phyloP scores from a whole-genome alignment of 768 basidiomycete species.

The Lanmaoa rubissima region DNA sequence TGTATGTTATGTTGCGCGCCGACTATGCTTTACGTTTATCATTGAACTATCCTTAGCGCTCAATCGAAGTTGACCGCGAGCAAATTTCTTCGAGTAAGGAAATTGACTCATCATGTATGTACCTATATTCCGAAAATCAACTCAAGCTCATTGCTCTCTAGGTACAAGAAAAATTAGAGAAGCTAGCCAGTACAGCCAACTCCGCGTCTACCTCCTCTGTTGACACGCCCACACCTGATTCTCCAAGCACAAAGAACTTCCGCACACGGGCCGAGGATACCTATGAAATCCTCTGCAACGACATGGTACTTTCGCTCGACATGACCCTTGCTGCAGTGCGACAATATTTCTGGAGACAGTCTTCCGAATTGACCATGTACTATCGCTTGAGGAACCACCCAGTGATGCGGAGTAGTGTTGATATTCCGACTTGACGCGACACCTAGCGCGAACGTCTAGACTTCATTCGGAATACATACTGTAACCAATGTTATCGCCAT shows the following conservation, averaged over 20 bases:
- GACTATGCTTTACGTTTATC: neutral
- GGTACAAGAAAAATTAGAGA: conserved; percentile 85
- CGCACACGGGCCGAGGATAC: conserved; percentile 55
- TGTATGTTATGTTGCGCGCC: conserved; percentile 49
- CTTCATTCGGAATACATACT: neutral
- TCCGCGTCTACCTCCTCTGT: conserved; percentile 31
- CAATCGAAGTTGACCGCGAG: conserved; percentile 89
- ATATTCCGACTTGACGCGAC: neutral
- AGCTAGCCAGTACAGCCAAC: conserved; percentile 39
- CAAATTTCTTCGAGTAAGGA: conserved; percentile 79
- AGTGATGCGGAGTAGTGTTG: neutral
- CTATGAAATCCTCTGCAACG: conserved; percentile 89
- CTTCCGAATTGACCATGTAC: conserved; percentile 69
- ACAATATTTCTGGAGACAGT: conserved; percentile 85
- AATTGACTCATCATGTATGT: conserved; percentile 79
- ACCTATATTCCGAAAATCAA: neutral
- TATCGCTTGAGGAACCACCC: conserved; percentile 52
- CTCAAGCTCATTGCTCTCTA: conserved; percentile 28
- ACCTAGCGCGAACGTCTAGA: neutral
- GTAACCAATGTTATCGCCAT: neutral
- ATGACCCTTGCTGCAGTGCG: conserved; percentile 91
- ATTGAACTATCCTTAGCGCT: conserved; percentile 38
- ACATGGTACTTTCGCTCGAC: conserved; percentile 73
- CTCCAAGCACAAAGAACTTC: conserved; percentile 22
- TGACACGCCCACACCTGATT: conserved; percentile 38